Percentiles rank a stretch among this genome's conserved stretches.
Evolutionary conservation across 441 rosid species (phyloP).

Genomic region (Pelargonium australe): DNA sequence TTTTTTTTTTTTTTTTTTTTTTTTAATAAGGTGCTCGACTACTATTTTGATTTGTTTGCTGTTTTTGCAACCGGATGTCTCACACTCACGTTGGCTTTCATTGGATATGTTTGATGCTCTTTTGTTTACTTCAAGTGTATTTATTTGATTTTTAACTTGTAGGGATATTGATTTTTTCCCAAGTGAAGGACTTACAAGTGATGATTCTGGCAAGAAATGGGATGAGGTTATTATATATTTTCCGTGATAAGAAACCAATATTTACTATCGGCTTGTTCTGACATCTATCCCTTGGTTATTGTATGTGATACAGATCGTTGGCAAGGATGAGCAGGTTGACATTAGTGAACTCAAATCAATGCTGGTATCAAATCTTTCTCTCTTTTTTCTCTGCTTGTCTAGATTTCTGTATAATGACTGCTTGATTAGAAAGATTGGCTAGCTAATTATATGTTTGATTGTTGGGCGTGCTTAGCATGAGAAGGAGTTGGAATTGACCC

Average conservation of each 20-base stretch:
- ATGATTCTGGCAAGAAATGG: conserved; percentile 30
- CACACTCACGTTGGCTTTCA: neutral
- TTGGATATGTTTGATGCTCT: neutral
- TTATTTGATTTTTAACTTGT: conserved; percentile 12
- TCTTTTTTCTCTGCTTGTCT: conserved; percentile 11
- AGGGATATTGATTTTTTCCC: conserved; percentile 28
- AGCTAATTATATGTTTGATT: conserved; percentile 14
- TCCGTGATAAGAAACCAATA: neutral
- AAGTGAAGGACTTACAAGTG: conserved; percentile 25
- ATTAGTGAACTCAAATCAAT: conserved; percentile 17
- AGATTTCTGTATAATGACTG: conserved; percentile 4
- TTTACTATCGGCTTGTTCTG: conserved; percentile 17
- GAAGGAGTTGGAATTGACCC: conserved; percentile 71
- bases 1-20: no score
- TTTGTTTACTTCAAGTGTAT: neutral
- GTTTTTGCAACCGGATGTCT: conserved; percentile 1
- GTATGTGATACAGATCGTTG: conserved; percentile 37
- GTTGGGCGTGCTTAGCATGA: conserved; percentile 48
- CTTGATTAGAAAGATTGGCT: no score
- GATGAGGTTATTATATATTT: conserved; percentile 41
- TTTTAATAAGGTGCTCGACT: neutral
- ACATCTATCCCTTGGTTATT: conserved; percentile 17
- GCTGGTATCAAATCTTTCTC: conserved; percentile 31
- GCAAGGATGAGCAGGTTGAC: conserved; percentile 44
- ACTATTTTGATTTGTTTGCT: neutral